Percentiles rank a stretch among this genome's conserved stretches.
Conservation (phyloP, 768 basidiomycete species). For the Mycena polygramma region DNA sequence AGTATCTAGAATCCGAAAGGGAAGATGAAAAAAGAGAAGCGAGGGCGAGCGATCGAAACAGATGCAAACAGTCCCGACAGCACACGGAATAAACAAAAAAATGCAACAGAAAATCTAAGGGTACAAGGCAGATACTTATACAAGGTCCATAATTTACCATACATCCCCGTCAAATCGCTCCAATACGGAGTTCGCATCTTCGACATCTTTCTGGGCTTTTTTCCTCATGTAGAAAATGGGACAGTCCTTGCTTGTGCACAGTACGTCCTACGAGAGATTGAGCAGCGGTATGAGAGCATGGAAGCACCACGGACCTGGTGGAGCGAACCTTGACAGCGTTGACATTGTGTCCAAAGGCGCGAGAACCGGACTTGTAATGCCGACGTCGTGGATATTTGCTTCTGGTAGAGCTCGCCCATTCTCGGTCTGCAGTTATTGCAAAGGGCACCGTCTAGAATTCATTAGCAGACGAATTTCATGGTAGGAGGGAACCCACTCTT, state of each 20-base stretch:
- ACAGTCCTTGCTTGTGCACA: constrained; percentile 97
- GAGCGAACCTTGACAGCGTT: constrained; percentile 97
- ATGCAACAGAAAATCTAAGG: neutral
- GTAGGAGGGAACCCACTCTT: constrained; percentile 60
- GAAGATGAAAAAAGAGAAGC: constrained; percentile 12
- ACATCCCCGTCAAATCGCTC: constrained; percentile 87
- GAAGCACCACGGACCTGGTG: constrained; percentile 74
- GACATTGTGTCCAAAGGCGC: constrained; percentile 98
- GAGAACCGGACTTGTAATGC: constrained; percentile 92
- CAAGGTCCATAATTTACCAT: constrained; percentile 61
- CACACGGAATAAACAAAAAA: neutral
- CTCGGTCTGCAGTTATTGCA: constrained; percentile 93
- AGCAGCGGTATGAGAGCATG: neutral
- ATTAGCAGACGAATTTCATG: neutral
- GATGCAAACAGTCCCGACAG: constrained; percentile 15
- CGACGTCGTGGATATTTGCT: constrained; percentile 83
- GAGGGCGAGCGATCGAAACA: constrained; percentile 15
- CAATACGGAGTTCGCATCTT: constrained; percentile 81
- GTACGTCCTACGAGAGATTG: constrained; percentile 76
- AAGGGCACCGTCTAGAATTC: constrained; percentile 82
- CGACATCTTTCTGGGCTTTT: constrained; percentile 98
- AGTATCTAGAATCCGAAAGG: neutral
- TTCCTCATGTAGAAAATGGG: constrained; percentile 99
- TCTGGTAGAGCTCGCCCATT: constrained; percentile 92
- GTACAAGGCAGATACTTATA: neutral